Conservation (phyloP, 2,329 filamentous ascomycete genomes). For the Didymella lethalis region DNA sequence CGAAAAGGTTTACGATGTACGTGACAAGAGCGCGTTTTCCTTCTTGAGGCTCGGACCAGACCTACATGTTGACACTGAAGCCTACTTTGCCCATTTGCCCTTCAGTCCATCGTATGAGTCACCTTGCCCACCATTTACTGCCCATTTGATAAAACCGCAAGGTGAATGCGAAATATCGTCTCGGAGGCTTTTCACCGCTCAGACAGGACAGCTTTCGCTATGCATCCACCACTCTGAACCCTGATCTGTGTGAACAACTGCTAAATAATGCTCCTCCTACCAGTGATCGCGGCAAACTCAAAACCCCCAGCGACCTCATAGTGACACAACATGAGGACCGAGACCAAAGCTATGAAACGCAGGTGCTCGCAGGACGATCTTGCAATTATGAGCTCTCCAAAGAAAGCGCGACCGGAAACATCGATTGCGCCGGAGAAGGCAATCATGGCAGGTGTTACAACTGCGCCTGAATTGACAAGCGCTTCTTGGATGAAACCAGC, state of each 20-base stretch:
- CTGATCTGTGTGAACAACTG: conserved; percentile 1
- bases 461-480: background rate
- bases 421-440: background rate
- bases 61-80: background rate
- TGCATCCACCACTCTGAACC: background rate
- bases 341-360: conserved; percentile 29
- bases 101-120: background rate
- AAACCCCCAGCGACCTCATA: background rate
- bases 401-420: conserved; percentile 4
- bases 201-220: background rate
- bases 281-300: background rate
- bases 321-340: conserved; percentile 4
- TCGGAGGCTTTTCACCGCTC: background rate
- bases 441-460: background rate
- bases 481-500: background rate
- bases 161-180: background rate
- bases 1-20: conserved; percentile 22
- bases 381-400: conserved; percentile 16
- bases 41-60: background rate
- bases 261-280: conserved; percentile 5
- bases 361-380: conserved; percentile 27
- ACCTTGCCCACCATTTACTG: background rate
- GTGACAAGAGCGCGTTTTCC: conserved; percentile 18
- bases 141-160: background rate
- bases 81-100: background rate